Evolutionary conservation across 2,329 filamentous ascomycete species (phyloP).

Genomic region (Pseudogymnoascus sp.): DNA sequence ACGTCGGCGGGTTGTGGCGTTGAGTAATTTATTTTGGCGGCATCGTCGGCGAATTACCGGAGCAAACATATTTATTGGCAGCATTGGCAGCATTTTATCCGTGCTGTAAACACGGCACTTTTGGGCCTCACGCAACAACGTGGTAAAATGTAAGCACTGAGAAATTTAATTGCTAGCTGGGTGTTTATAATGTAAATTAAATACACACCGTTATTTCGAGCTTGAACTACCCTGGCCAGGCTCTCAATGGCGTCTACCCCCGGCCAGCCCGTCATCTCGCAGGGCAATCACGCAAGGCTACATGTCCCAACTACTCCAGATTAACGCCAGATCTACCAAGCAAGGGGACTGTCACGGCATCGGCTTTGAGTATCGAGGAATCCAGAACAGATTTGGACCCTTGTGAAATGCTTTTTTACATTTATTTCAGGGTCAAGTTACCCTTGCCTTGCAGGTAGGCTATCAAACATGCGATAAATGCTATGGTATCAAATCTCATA

Average conservation of each 20-base stretch:
- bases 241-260: background rate
- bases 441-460: background rate
- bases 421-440: background rate
- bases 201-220: background rate
- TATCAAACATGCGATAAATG: background rate
- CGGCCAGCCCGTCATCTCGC: background rate
- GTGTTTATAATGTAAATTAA: background rate
- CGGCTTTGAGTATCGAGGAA: background rate
- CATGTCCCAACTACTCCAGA: background rate
- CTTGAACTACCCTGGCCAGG: background rate
- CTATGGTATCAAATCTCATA: constrained; percentile 3
- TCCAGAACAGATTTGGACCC: background rate
- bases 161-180: background rate
- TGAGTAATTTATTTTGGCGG: background rate
- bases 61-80: background rate
- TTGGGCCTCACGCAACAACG: background rate
- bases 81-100: background rate
- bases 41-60: constrained; percentile 4
- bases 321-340: background rate
- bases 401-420: background rate
- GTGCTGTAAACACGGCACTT: background rate
- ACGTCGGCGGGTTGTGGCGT: background rate
- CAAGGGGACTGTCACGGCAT: background rate
- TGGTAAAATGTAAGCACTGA: background rate
- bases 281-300: background rate